These are phyloP conservation scores for Candida manassasensis DNA, from an alignment of 805 yeast species.

Conservation along the genomic window DNA sequence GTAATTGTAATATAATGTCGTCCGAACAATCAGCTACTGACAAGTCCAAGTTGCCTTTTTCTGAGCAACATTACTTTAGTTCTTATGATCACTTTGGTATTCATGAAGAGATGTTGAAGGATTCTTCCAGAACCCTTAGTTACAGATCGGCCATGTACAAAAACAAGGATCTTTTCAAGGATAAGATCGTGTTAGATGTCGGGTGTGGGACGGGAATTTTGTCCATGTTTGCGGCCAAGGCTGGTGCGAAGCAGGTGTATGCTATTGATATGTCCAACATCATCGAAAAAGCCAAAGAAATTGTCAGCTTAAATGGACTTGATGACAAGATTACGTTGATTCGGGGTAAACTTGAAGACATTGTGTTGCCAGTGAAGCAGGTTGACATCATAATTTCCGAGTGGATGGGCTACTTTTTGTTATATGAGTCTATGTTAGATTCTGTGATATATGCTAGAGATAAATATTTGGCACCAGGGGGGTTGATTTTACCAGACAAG, in stretches of 20 bases:
- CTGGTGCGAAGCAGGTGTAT: constrained; percentile 98
- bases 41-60: constrained; percentile 54
- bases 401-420: constrained; percentile 98
- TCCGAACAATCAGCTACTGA: constrained; percentile 55
- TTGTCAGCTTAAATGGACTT: constrained; percentile 78
- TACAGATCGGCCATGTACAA: constrained; percentile 90
- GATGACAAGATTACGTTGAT: constrained; percentile 80
- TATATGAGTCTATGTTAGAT: constrained; percentile 97
- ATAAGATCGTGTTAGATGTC: constrained; percentile 90
- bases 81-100: constrained; percentile 97
- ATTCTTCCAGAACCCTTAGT: constrained; percentile 83
- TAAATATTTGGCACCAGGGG: constrained; percentile 74
- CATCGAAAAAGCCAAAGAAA: constrained; percentile 92
- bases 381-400: constrained; percentile 96
- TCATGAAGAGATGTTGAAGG: constrained; percentile 98
- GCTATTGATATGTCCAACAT: constrained; percentile 97
- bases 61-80: constrained; percentile 90
- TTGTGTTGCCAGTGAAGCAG: constrained; percentile 72
- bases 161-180: constrained; percentile 85
- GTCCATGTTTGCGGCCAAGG: constrained; percentile 96
- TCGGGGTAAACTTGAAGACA: constrained; percentile 93
- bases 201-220: constrained; percentile 99
- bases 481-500: constrained; percentile 92
- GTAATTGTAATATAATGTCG: not conserved
- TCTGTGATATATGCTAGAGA: constrained; percentile 94